phyloP scores from a whole-genome alignment of 306 rosid species.

The Prunus dulcis region DNA sequence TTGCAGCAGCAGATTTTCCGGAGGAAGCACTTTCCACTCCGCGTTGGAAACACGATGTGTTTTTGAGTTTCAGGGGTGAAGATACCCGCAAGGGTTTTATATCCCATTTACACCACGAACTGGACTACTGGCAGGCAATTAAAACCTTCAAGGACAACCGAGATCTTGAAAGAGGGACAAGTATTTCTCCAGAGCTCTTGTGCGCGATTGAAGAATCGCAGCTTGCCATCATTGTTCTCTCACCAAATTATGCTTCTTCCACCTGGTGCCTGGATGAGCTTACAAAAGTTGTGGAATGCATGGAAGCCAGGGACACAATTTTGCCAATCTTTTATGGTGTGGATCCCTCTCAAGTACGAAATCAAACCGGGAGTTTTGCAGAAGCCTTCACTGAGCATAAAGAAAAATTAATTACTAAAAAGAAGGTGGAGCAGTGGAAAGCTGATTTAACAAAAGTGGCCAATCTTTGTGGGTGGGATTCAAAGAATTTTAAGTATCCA shows the following conservation, averaged over 20 bases:
- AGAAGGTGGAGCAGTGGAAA: background rate
- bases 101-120: conserved; percentile 1
- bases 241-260: background rate
- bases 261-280: background rate
- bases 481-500: background rate
- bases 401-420: background rate
- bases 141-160: background rate
- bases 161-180: background rate
- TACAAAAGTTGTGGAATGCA: background rate
- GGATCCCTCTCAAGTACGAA: background rate
- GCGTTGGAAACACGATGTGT: background rate
- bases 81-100: conserved; percentile 4
- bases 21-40: background rate
- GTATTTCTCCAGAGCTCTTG: background rate
- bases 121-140: background rate
- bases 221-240: background rate
- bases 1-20: too few species aligned
- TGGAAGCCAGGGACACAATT: background rate
- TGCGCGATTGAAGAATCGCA: background rate
- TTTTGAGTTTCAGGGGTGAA: conserved; percentile 2
- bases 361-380: background rate
- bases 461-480: background rate
- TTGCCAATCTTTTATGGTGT: background rate
- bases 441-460: background rate
- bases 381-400: background rate